Evolutionary conservation across 306 rosid species (phyloP).

Genomic region (Calophaca sinica): DNA sequence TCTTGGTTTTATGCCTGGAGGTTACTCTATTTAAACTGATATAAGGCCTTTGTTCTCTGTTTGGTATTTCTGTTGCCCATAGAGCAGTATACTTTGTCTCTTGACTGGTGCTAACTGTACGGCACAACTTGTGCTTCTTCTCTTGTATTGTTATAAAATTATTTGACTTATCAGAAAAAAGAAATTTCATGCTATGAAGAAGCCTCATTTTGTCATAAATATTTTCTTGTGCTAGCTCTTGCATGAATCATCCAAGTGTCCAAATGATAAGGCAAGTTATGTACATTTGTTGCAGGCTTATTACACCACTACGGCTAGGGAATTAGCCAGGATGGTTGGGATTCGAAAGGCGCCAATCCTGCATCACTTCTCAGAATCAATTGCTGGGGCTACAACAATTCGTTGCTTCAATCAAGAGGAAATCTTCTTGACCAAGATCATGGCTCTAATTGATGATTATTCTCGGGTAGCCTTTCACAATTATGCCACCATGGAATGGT

Average conservation of each 20-base stretch:
- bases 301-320: slow-evolving; percentile 76
- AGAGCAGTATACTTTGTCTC: no score
- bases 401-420: slow-evolving; percentile 73
- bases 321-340: slow-evolving; percentile 80
- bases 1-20: no score
- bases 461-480: no score
- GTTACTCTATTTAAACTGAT: no score
- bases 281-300: slow-evolving; percentile 58
- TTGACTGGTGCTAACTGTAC: no score
- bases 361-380: slow-evolving; percentile 81
- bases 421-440: slow-evolving; percentile 49
- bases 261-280: slow-evolving; percentile 15
- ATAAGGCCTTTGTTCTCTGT: no score
- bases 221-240: slow-evolving; percentile 4
- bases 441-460: no score
- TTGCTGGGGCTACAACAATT: slow-evolving; percentile 65
- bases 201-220: background rate
- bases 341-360: slow-evolving; percentile 74
- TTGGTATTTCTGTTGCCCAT: no score
- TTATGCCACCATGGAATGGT: no score
- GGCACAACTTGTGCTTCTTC: no score
- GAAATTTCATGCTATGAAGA: slow-evolving; percentile 5
- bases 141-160: no score
- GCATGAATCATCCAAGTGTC: slow-evolving; percentile 21
- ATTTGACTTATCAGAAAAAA: no score